A percentile compares a stretch with the other conserved stretches of the same genome.
phyloP scores from a whole-genome alignment of 2,329 filamentous ascomycete species.

The Xylaria sp. region DNA sequence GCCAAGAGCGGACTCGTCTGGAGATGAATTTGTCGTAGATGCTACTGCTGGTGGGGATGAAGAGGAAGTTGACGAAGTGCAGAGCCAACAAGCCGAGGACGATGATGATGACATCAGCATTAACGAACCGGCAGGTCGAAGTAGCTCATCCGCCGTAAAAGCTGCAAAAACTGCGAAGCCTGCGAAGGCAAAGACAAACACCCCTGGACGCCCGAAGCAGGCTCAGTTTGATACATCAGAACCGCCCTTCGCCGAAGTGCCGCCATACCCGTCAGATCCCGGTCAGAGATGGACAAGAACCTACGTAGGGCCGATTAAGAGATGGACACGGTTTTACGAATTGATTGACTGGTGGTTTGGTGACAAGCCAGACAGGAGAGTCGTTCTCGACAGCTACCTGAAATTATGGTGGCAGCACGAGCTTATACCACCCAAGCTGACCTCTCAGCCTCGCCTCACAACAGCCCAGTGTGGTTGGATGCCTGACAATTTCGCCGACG shows the following conservation, averaged over 20 bases:
- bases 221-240: constrained; percentile 22
- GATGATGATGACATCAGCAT: not conserved
- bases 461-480: constrained; percentile 40
- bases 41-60: constrained; percentile 15
- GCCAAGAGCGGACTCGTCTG: constrained; percentile 30
- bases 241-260: constrained; percentile 33
- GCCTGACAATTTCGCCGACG: constrained; percentile 31
- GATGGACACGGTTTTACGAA: constrained; percentile 40
- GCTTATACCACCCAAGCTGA: constrained; percentile 40
- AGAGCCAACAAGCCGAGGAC: constrained; percentile 8
- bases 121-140: not conserved
- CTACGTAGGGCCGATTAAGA: constrained; percentile 42
- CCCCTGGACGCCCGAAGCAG: constrained; percentile 21
- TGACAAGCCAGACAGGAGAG: constrained; percentile 33
- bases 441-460: constrained; percentile 24
- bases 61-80: constrained; percentile 13
- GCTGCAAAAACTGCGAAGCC: not conserved
- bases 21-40: constrained; percentile 38
- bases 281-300: constrained; percentile 43
- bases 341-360: constrained; percentile 41
- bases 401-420: constrained; percentile 39
- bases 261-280: constrained; percentile 41
- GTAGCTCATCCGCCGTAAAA: too few relatives aligned
- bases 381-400: constrained; percentile 34
- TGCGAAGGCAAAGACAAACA: constrained; percentile 6